phyloP scores from a whole-genome alignment of 2,329 filamentous ascomycete genomes.

The Colletotrichum sp. region DNA sequence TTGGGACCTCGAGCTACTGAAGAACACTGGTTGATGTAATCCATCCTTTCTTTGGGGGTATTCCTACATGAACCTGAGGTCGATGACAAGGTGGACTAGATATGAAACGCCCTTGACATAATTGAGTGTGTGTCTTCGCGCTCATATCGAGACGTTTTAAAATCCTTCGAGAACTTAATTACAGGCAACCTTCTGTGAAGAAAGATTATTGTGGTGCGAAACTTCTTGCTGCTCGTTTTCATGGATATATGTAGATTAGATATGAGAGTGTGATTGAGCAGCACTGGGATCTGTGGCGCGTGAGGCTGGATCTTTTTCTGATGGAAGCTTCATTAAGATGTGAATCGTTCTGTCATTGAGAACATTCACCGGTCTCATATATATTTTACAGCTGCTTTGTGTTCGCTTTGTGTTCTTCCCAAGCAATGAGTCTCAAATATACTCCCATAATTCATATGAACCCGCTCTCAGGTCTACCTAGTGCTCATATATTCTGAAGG shows the following conservation, averaged over 20 bases:
- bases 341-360: rapidly evolving
- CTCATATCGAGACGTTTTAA: rapidly evolving
- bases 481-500: rapidly evolving
- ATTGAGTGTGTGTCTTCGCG: rapidly evolving
- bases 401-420: neutral
- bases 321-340: neutral
- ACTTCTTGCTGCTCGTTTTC: neutral
- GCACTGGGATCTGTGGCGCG: neutral
- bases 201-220: neutral
- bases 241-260: neutral
- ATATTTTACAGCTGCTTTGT: neutral
- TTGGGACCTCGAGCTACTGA: neutral
- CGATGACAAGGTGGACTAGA: neutral
- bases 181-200: too few species aligned
- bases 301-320: rapidly evolving
- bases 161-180: rapidly evolving
- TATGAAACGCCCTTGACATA: neutral
- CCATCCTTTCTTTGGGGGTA: neutral
- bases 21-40: neutral
- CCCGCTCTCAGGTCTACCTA: neutral
- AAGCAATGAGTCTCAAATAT: neutral
- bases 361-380: rapidly evolving
- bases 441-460: neutral
- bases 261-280: neutral
- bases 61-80: neutral